phyloP scores from a whole-genome alignment of 805 yeast species.

The Tanozyma kutaoensis region DNA sequence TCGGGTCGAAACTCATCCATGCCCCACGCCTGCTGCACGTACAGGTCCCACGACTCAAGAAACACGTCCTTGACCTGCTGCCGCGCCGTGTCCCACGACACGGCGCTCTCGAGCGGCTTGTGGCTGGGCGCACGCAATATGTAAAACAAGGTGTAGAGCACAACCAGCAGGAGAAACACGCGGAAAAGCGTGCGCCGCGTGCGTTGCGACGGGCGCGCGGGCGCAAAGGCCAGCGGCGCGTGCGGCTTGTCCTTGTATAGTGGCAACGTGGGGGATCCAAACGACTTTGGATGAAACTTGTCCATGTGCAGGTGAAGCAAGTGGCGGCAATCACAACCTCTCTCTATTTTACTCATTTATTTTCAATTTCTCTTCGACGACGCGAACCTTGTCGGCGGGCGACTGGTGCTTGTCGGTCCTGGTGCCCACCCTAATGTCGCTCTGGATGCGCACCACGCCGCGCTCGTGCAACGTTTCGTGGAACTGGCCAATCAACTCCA shows the following conservation, averaged over 20 bases:
- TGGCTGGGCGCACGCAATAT: conserved; percentile 1
- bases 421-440: conserved; percentile 80
- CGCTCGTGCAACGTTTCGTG: conserved; percentile 57
- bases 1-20: conserved; percentile 65
- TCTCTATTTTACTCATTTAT: background rate
- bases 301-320: too few species aligned
- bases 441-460: conserved; percentile 70
- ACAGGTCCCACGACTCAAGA: conserved; percentile 65
- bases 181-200: conserved; percentile 5
- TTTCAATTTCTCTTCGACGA: conserved; percentile 39
- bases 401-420: conserved; percentile 63
- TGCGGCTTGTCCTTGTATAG: conserved; percentile 9
- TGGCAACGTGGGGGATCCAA: too few species aligned
- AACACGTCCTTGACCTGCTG: conserved; percentile 54
- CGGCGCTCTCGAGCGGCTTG: background rate
- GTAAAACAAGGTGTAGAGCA: conserved; percentile 4
- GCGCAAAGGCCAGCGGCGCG: conserved; percentile 2
- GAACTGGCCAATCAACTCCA: conserved; percentile 62
- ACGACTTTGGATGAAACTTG: too few species aligned
- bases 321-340: background rate
- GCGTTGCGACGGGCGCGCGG: conserved; percentile 2
- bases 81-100: conserved; percentile 35
- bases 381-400: conserved; percentile 59
- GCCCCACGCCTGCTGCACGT: conserved; percentile 73
- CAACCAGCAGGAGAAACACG: conserved; percentile 4